Conservation (phyloP, 768 basidiomycete genomes). For the Suillus discolor region DNA sequence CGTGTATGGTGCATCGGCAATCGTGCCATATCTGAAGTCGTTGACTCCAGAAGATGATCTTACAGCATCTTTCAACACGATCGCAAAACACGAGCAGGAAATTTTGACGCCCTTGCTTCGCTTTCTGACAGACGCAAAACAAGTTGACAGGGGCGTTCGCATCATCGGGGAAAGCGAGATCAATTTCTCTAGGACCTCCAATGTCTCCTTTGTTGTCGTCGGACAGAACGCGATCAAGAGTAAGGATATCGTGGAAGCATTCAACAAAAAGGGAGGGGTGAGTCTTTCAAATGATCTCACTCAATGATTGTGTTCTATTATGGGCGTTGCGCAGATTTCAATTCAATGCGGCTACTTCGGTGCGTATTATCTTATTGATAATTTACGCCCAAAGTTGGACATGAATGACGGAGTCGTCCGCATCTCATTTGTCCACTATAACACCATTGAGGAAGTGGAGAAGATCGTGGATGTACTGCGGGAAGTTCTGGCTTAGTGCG, state of each 20-base stretch:
- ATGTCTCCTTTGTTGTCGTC: constrained; percentile 70
- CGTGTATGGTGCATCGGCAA: constrained; percentile 59
- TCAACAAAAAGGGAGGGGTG: constrained; percentile 66
- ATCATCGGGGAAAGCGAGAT: constrained; percentile 62
- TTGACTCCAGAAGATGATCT: constrained; percentile 54
- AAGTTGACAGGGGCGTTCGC: constrained; percentile 60
- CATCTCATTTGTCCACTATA: constrained; percentile 79
- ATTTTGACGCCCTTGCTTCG: constrained; percentile 56
- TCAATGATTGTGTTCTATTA: constrained; percentile 1
- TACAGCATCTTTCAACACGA: constrained; percentile 53
- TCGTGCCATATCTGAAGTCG: constrained; percentile 64
- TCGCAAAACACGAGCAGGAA: constrained; percentile 61
- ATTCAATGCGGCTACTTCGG: constrained; percentile 82
- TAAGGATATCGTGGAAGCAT: constrained; percentile 62
- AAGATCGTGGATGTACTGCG: constrained; percentile 58
- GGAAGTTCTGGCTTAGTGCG: constrained; percentile 41
- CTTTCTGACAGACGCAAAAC: constrained; percentile 53
- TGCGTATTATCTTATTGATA: constrained; percentile 62
- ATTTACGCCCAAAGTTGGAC: constrained; percentile 59
- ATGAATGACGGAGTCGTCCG: constrained; percentile 69
- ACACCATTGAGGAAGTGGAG: constrained; percentile 71
- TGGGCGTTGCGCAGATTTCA: constrained; percentile 53
- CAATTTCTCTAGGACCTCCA: constrained; percentile 55
- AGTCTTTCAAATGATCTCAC: constrained; percentile 29
- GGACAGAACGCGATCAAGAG: constrained; percentile 60